A percentile compares a stretch with the other conserved stretches of the same genome.
Evolutionary conservation across 169 alveolate species (phyloP).

Genomic region (Perkinsus chesapeaki): DNA sequence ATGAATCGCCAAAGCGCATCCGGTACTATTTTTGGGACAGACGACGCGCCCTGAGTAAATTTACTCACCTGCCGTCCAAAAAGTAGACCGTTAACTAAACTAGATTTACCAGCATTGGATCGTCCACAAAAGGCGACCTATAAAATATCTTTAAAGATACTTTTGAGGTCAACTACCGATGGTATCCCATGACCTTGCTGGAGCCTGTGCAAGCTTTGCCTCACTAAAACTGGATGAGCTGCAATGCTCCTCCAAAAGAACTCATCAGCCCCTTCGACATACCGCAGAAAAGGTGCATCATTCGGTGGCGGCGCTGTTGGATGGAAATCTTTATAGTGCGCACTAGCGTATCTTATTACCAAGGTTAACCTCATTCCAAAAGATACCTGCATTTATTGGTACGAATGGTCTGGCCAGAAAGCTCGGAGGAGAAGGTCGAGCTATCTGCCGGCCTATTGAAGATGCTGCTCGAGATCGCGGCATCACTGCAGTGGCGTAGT

Average conservation of each 20-base stretch:
- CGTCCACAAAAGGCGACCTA: not conserved
- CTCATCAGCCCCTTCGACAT: not conserved
- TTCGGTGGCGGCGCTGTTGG: not conserved
- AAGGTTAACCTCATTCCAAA: not conserved
- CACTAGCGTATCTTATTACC: not conserved
- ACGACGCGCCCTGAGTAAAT: not conserved
- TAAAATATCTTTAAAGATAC: not conserved
- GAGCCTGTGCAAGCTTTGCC: not conserved
- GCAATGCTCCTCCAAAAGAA: not conserved
- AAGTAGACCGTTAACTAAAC: not conserved
- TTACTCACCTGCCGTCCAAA: not conserved
- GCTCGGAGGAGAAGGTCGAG: not conserved
- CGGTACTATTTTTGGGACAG: too few species aligned
- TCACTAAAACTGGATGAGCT: not conserved
- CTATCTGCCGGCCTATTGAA: not conserved
- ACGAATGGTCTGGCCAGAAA: not conserved
- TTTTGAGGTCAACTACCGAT: not conserved
- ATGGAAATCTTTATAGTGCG: not conserved
- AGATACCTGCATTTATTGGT: not conserved
- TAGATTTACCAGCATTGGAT: not conserved
- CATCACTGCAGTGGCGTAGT: not conserved
- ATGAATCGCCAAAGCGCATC: too few species aligned
- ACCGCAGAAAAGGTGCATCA: not conserved
- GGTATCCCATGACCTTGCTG: not conserved
- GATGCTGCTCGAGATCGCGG: not conserved